Evolutionary conservation across 2,329 filamentous ascomycete species (phyloP), one percentile per base, ranked within the genome.

Genomic region (Cercospora brassicicola): DNA sequence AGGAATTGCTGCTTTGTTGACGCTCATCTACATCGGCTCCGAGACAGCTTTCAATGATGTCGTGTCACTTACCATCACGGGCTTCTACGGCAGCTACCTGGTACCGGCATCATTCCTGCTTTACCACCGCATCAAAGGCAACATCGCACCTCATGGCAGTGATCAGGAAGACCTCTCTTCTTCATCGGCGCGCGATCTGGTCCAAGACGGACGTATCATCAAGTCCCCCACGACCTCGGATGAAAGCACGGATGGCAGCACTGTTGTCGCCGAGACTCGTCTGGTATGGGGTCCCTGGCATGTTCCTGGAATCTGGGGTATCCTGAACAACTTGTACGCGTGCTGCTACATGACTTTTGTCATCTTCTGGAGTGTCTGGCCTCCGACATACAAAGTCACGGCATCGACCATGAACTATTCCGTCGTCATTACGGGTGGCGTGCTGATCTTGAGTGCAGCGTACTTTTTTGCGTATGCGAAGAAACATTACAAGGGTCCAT

Each of bases 251-350:
- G 59, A 64, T 51, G 30, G 51, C 5, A 7, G 42, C 13, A 26
- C 56, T 10, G 57, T 59, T n/a, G 62, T 67, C 36, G 15, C 67
- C 11, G 67, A 68, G 10, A 69, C 66, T 23, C 70, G 73, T 62
- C 76, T 85, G 0, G 75, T 80, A 7, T 89, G 86, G 86, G 87
- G 87, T 0, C 85, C 86, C 0, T 89, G 85, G 81, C 83, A 81
- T 51, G 66, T 88, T 0, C 83, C 83, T 0, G 85, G 85, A 3
- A 73, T 80, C 0, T 73, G 85, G 1, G 86, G 87, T 0, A 84
- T 82, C 5, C 72, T 82, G 23, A 88, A 88, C 74, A 89, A 88
- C 66, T 73, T 79, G 0, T 84, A 87, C 60, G 82, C 85, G 0
- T 85, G 84, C 71, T 60, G 79, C 2, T 89, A 87, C 72, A 82